phyloP scores from a whole-genome alignment of 1,139 yeast species.

The Komagataea norvegica region DNA sequence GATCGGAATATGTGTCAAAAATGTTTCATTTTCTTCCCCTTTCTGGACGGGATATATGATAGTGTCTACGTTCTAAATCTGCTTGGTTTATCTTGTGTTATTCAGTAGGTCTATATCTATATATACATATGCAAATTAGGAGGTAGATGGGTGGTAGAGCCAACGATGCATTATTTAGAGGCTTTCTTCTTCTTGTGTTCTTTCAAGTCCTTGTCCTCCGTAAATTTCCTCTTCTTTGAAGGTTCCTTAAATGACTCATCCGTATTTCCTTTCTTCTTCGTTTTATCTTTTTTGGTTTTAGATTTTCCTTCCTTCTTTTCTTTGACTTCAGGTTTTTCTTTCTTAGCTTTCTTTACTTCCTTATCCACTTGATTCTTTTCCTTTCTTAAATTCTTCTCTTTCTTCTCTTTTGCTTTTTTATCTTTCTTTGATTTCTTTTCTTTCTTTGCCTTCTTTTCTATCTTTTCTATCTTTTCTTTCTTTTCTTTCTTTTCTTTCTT shows the following conservation, averaged over 20 bases:
- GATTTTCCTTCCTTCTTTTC: constrained; percentile 29
- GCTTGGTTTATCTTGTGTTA: background rate
- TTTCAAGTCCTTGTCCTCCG: constrained; percentile 16
- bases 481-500: constrained; percentile 26
- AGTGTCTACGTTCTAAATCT: too few relatives aligned
- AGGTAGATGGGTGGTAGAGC: too few relatives aligned
- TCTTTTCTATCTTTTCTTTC: constrained; percentile 24
- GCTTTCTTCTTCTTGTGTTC: constrained; percentile 18
- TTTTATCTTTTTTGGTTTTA: constrained; percentile 22
- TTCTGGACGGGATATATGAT: too few relatives aligned
- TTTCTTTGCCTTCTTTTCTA: constrained; percentile 20
- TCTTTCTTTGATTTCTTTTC: constrained; percentile 35
- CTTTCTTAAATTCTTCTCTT: constrained; percentile 39
- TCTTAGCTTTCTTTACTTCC: constrained; percentile 23
- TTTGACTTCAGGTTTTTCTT: constrained; percentile 30
- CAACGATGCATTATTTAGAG: background rate
- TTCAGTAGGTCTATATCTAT: too few relatives aligned
- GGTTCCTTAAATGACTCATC: constrained; percentile 16
- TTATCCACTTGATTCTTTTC: constrained; percentile 28
- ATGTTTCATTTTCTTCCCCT: too few relatives aligned
- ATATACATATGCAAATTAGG: too few relatives aligned
- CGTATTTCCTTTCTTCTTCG: constrained; percentile 22
- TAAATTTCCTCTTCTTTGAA: constrained; percentile 19
- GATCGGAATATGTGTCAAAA: background rate
- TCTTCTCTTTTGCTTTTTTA: constrained; percentile 39